phyloP scores from a whole-genome alignment of 2,329 filamentous ascomycete species.

The Aspergillus tanneri region DNA sequence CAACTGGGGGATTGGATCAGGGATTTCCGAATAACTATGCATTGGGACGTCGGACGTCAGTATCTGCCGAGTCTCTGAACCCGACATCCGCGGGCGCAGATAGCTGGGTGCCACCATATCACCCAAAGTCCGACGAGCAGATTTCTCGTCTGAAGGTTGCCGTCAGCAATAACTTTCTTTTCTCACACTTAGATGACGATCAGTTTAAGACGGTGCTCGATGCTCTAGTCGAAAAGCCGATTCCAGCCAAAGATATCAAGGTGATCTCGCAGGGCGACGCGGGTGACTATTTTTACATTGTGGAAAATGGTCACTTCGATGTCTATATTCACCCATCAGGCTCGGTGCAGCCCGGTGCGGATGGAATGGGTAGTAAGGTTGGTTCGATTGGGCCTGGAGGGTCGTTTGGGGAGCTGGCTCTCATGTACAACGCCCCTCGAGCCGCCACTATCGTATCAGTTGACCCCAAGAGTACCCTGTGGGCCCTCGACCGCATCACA shows the following conservation, averaged over 20 bases:
- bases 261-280: constrained; percentile 95
- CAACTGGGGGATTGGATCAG: constrained; percentile 26
- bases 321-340: constrained; percentile 83
- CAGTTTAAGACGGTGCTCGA: constrained; percentile 83
- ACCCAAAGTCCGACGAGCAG: constrained; percentile 81
- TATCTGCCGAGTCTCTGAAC: constrained; percentile 94
- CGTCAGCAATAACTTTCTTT: constrained; percentile 88
- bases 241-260: constrained; percentile 85
- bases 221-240: constrained; percentile 89
- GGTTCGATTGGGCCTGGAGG: constrained; percentile 80
- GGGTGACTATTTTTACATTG: constrained; percentile 96
- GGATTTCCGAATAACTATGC: constrained; percentile 85
- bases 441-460: constrained; percentile 89
- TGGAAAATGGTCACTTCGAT: constrained; percentile 87
- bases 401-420: constrained; percentile 91
- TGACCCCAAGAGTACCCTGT: constrained; percentile 75
- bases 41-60: constrained; percentile 87
- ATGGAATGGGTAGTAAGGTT: constrained; percentile 82
- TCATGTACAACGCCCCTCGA: constrained; percentile 98
- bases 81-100: constrained; percentile 79
- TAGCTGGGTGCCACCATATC: constrained; percentile 84
- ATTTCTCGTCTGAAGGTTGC: constrained; percentile 73
- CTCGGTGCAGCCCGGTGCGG: constrained; percentile 71
- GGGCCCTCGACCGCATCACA: constrained; percentile 92
- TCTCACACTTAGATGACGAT: constrained; percentile 91